These are phyloP conservation scores for Arthrocladium fulminans DNA, from an alignment of 2,329 filamentous ascomycete species.

Conservation along the genomic window DNA sequence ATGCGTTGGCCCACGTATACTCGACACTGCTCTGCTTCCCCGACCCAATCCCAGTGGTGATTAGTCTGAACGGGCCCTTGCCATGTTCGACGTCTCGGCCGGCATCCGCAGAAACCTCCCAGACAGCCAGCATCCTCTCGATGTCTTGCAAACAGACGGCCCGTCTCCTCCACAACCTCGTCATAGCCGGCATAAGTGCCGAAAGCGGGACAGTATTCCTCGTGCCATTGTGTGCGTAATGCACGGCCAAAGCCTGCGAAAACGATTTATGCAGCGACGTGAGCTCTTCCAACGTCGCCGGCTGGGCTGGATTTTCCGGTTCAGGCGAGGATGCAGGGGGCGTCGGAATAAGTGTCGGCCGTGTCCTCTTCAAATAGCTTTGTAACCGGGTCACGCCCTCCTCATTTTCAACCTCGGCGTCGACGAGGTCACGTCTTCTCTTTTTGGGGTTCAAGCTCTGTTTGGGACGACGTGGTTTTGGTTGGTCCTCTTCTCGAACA, in stretches of 20 bases:
- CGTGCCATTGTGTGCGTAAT: constrained; percentile 59
- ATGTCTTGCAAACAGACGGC: constrained; percentile 58
- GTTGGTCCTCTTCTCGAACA: neutral
- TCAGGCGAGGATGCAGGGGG: constrained; percentile 12
- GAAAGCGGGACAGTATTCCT: constrained; percentile 55
- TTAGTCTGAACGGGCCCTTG: constrained; percentile 30
- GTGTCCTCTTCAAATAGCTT: constrained; percentile 4
- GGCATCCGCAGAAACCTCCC: constrained; percentile 28
- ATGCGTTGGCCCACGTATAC: constrained; percentile 11
- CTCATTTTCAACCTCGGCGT: constrained; percentile 13
- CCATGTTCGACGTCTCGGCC: constrained; percentile 15
- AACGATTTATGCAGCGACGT: constrained; percentile 53
- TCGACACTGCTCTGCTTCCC: constrained; percentile 15
- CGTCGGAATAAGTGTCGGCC: constrained; percentile 13
- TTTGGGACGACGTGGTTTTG: neutral
- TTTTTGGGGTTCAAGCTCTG: constrained; percentile 9
- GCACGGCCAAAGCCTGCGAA: constrained; percentile 58
- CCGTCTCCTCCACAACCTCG: constrained; percentile 64
- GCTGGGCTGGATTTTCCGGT: constrained; percentile 10
- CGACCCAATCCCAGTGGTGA: constrained; percentile 33
- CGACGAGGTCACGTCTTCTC: constrained; percentile 13
- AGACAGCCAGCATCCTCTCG: constrained; percentile 57
- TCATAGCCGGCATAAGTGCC: constrained; percentile 52
- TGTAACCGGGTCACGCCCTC: constrained; percentile 1
- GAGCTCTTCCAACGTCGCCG: constrained; percentile 13